These are phyloP conservation scores for Rhododendron vialii DNA, from an alignment of 148 eudicot species.

Conservation along the genomic window DNA sequence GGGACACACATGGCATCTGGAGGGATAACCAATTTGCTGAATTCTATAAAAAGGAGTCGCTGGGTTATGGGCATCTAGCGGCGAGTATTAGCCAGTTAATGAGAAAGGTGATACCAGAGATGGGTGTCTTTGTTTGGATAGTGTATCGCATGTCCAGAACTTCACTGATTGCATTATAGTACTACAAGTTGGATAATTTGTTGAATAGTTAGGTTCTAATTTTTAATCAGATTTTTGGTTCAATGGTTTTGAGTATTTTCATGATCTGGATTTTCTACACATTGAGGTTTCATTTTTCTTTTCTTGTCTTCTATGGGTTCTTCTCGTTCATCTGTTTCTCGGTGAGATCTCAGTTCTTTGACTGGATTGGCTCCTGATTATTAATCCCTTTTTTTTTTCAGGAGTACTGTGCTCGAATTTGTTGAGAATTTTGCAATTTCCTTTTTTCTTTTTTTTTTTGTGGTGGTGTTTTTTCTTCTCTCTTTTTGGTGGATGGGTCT, in stretches of 20 bases:
- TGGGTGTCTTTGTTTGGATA: background rate
- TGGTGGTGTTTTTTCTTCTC: background rate
- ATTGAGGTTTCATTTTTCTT: background rate
- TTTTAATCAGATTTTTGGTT: background rate
- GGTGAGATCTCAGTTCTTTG: background rate
- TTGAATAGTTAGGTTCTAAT: background rate
- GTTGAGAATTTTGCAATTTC: background rate
- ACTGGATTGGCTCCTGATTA: background rate
- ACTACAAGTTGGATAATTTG: background rate
- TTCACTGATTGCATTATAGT: background rate
- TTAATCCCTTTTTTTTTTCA: background rate
- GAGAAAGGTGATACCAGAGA: background rate
- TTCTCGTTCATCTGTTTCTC: background rate
- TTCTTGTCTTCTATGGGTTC: background rate
- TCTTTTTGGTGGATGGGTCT: background rate
- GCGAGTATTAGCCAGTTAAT: background rate
- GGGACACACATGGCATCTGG: background rate
- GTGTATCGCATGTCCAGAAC: background rate
- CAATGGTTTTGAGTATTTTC: background rate
- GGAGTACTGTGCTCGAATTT: background rate
- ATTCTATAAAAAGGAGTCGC: background rate
- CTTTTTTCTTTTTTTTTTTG: background rate
- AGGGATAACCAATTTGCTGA: background rate
- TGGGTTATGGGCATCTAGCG: background rate
- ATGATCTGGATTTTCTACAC: background rate